Evolutionary conservation across 257 asterid genomes (phyloP), one percentile per base, ranked within the genome.

Genomic region (Scutellaria baicalensis): DNA sequence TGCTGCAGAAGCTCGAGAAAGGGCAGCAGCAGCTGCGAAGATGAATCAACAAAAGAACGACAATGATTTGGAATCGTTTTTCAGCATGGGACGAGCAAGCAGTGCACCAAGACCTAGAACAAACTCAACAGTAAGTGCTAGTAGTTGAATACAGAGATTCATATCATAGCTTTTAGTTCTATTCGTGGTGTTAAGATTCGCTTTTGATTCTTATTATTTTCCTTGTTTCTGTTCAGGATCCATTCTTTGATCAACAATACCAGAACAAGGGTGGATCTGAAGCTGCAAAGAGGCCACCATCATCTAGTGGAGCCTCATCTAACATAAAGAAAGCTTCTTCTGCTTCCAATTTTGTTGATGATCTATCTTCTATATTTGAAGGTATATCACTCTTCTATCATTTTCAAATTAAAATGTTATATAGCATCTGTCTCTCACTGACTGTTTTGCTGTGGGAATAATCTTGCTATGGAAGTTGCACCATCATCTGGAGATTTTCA

Each of bases 301-400:
- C 94, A 36, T 77, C 88, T 60, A 72, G 84, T 62, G 95, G 89
- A 63, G 74, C 81, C 65, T 68, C 97, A 40, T 84, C 99, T 77
- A 92, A 84, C 80, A 81, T 84, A 58, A 87, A 79, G 85, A 95
- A 88, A 79, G 85, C 92, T 48, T 81, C 95, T 73, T 89, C 98
- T 59, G 51, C 92, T 43, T 77, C 86, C 71, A 95, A 81, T 78
- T 80, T 92, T 45, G 91, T 88, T 64, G 99, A 95, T 89, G 99
- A 92, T 71, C 86, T 95, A 64, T 85, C 99, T 81, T 86, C 97
- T 56, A 87, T 95, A 58, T 89, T 95, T 75, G 97, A 96, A 81
- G 92, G 99, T 92, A 78, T 39, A 40, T 57, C 62, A 61, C 69
- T 62, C 5, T 66, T 0, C 38, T 66, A 38, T 69, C 54, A 48